Percentiles rank a stretch among this genome's conserved stretches.
These are phyloP conservation scores for Withania somnifera DNA, from an alignment of 305 asterid genomes.

Conservation along the genomic window DNA sequence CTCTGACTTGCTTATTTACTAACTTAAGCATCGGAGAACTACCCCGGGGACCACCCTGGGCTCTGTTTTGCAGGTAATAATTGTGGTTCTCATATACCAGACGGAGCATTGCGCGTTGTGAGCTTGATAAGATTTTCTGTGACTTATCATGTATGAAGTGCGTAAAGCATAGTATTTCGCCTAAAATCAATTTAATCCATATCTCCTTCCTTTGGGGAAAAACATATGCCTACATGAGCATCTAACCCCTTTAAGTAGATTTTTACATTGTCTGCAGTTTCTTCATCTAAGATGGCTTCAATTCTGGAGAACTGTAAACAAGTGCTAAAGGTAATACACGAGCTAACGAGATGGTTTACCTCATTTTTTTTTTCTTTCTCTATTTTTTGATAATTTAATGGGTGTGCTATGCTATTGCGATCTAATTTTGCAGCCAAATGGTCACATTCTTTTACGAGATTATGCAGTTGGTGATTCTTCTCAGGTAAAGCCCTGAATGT, in stretches of 20 bases:
- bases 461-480: conserved; percentile 73
- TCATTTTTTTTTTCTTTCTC: background rate
- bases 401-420: conserved; percentile 1
- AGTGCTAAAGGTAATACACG: conserved; percentile 64
- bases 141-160: background rate
- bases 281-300: conserved; percentile 61
- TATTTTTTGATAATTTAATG: background rate
- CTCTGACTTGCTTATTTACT: no score
- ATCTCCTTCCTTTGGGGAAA: background rate
- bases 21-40: no score
- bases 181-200: background rate
- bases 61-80: no score
- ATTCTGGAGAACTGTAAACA: conserved; percentile 51
- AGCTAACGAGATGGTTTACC: background rate
- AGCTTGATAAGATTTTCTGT: no score
- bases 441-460: conserved; percentile 66
- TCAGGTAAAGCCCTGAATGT: conserved; percentile 34
- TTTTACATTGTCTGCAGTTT: conserved; percentile 76
- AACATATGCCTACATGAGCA: background rate
- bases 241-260: conserved; percentile 37
- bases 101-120: no score
- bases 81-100: no score
- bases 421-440: conserved; percentile 53
- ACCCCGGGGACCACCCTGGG: no score
- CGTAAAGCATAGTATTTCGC: background rate